Percentiles rank a stretch among this genome's conserved stretches.
These are phyloP conservation scores for Scutellaria baicalensis DNA, from an alignment of 257 asterid species.

Conservation along the genomic window DNA sequence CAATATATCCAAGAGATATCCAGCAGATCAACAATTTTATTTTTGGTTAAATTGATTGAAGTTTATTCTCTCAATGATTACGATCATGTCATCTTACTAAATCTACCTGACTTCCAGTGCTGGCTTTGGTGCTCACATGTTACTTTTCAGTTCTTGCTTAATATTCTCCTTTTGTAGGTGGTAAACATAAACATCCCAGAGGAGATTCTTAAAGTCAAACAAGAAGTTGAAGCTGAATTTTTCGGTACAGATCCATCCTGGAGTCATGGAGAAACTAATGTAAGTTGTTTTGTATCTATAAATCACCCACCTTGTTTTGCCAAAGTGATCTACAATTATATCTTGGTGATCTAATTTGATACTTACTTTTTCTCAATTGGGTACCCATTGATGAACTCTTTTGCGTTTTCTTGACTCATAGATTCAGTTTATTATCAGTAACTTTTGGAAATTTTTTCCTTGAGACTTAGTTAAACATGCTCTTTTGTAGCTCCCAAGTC, in stretches of 20 bases:
- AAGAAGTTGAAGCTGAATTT: conserved; percentile 80
- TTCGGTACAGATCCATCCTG: conserved; percentile 67
- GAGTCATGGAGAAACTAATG: conserved; percentile 64
- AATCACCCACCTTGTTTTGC: neutral
- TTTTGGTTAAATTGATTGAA: neutral
- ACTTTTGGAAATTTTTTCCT: neutral
- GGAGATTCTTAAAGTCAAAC: conserved; percentile 62
- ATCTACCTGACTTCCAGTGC: neutral
- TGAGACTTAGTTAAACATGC: neutral
- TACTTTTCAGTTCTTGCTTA: conserved; percentile 4
- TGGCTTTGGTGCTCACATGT: neutral
- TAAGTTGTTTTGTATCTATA: conserved; percentile 29
- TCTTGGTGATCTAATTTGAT: neutral
- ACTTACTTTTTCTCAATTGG: neutral
- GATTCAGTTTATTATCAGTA: neutral
- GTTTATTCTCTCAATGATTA: neutral
- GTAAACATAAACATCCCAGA: conserved; percentile 49
- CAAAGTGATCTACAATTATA: neutral
- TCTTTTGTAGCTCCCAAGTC: conserved; percentile 14
- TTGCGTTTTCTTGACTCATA: neutral
- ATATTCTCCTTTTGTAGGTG: conserved; percentile 34
- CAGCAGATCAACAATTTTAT: neutral
- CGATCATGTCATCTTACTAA: neutral
- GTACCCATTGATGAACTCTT: neutral
- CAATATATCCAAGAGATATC: neutral